Percentiles rank a stretch among this genome's conserved stretches.
Conservation (phyloP, 1,284 basidiomycete species). For the Malassezia furfur region DNA sequence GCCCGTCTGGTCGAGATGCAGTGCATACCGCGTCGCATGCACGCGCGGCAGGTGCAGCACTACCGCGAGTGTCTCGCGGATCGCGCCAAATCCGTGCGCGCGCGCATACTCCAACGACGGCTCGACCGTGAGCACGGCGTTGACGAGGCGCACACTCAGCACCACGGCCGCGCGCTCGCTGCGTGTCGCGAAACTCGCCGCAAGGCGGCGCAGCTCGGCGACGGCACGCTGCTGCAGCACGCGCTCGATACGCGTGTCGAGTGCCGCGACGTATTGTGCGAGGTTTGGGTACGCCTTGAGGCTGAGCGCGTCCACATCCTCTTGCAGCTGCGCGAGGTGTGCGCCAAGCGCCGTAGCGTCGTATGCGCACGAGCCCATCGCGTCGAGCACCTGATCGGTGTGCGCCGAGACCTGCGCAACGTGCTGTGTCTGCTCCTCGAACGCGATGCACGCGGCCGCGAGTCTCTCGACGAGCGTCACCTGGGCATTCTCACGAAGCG, state of each 20-base stretch:
- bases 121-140: slow-evolving; percentile 96
- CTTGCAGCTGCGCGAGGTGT: slow-evolving; percentile 70
- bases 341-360: slow-evolving; percentile 69
- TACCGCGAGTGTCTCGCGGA: slow-evolving; percentile 68
- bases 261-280: slow-evolving; percentile 84
- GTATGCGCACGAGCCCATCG: slow-evolving; percentile 77
- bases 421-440: slow-evolving; percentile 81
- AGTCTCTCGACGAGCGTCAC: slow-evolving; percentile 90
- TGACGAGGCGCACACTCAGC: slow-evolving; percentile 95
- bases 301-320: slow-evolving; percentile 84
- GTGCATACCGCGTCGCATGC: slow-evolving; percentile 90
- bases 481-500: slow-evolving; percentile 63
- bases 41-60: slow-evolving; percentile 80
- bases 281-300: slow-evolving; percentile 93
- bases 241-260: slow-evolving; percentile 75
- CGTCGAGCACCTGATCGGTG: slow-evolving; percentile 71
- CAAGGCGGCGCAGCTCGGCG: background rate
- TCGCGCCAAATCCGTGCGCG: slow-evolving; percentile 76
- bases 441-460: slow-evolving; percentile 69
- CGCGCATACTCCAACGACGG: slow-evolving; percentile 92
- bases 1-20: slow-evolving; percentile 52
- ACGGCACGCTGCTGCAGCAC: slow-evolving; percentile 67
- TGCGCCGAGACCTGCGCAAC: slow-evolving; percentile 85
- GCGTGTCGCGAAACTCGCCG: slow-evolving; percentile 6
- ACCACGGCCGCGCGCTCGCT: slow-evolving; percentile 43